Conservation (phyloP, 2,329 filamentous ascomycete species). For the Fusarium annulatum region DNA sequence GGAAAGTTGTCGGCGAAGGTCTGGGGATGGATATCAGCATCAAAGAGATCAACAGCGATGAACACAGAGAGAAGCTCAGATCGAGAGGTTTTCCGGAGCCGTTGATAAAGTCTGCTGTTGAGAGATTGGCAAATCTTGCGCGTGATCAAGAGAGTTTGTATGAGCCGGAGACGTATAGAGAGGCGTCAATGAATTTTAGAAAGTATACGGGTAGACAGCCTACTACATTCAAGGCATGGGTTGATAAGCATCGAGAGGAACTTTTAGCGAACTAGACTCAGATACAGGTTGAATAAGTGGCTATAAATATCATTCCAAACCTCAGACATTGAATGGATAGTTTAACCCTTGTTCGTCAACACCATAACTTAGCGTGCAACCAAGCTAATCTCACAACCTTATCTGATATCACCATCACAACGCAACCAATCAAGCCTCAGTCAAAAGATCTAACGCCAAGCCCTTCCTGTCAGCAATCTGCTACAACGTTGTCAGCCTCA, state of each 20-base stretch:
- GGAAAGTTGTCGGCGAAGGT: neutral
- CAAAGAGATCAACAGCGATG: neutral
- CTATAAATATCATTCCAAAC: neutral
- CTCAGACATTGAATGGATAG: neutral
- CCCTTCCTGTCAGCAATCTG: neutral
- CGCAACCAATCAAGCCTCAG: neutral
- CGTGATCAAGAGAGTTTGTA: neutral
- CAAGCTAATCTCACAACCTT: neutral
- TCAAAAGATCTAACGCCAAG: neutral
- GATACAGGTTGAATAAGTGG: neutral
- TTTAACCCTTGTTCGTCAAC: neutral
- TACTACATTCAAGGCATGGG: slow-evolving; percentile 4
- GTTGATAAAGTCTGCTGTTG: neutral
- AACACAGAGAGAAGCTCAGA: neutral
- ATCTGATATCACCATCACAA: neutral
- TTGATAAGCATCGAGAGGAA: slow-evolving; percentile 8
- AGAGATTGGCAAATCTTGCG: neutral
- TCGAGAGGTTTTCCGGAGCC: neutral
- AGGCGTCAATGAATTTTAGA: neutral
- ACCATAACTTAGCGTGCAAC: neutral
- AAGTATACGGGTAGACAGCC: slow-evolving; percentile 20
- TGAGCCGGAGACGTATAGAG: neutral
- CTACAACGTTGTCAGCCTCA: neutral
- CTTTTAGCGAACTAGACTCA: neutral
- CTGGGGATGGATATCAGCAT: neutral